phyloP scores from a whole-genome alignment of 2,329 filamentous ascomycete genomes.

The Aspergillus piperis region DNA sequence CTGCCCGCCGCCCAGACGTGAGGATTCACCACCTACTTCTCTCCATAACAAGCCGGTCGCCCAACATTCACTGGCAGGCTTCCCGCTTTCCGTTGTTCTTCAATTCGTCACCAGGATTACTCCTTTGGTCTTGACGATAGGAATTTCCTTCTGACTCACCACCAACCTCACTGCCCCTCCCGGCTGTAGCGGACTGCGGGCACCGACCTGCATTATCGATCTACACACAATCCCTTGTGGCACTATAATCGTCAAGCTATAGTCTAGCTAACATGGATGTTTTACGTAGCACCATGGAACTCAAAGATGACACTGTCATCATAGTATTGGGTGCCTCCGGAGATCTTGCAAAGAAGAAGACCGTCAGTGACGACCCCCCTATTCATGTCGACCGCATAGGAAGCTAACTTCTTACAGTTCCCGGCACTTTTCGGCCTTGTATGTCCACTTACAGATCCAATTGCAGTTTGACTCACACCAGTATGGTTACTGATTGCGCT shows the following conservation, averaged over 20 bases:
- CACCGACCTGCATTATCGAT: conserved; percentile 8
- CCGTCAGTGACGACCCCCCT: conserved; percentile 58
- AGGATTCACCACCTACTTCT: conserved; percentile 6
- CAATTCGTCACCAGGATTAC: conserved; percentile 1
- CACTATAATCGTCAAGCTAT: conserved; percentile 10
- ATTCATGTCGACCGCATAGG: neutral
- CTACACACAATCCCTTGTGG: conserved; percentile 7
- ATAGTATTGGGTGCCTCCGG: conserved; percentile 95
- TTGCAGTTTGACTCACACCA: neutral
- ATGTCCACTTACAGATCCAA: conserved; percentile 49
- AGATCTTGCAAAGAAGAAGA: conserved; percentile 99
- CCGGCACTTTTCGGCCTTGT: conserved; percentile 96
- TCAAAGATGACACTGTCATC: conserved; percentile 98
- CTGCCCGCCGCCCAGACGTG: conserved; percentile 13
- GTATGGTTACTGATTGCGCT: conserved; percentile 15
- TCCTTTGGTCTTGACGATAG: neutral
- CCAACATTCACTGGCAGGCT: neutral
- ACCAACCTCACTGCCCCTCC: neutral
- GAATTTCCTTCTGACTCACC: neutral
- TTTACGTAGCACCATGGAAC: conserved; percentile 73
- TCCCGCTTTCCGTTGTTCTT: neutral
- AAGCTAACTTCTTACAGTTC: conserved; percentile 60
- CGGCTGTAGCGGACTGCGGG: conserved; percentile 4
- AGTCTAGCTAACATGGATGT: conserved; percentile 42
- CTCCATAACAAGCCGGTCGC: conserved; percentile 9